Percentiles rank a stretch among this genome's conserved stretches.
Evolutionary conservation across 2,329 filamentous ascomycete genomes (phyloP).

Genomic region (Colletotrichum sp.): DNA sequence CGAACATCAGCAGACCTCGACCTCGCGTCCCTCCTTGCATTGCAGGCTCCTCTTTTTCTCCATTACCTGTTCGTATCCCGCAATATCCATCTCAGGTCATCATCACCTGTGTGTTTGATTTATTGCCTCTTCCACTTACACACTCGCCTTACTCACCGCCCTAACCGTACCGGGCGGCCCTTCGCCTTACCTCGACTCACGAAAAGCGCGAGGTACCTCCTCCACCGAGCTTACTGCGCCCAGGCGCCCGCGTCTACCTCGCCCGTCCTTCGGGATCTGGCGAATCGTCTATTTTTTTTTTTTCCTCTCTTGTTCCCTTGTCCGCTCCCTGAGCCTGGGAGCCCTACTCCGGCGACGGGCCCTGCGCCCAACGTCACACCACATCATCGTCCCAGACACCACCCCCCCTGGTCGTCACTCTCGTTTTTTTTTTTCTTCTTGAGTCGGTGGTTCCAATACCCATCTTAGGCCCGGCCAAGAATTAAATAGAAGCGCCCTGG

Average conservation of each 20-base stretch:
- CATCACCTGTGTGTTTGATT: background rate
- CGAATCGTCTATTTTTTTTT: constrained; percentile 5
- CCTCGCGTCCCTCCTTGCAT: background rate
- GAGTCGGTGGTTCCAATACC: constrained; percentile 13
- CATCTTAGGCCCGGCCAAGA: constrained; percentile 12
- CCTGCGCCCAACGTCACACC: constrained; percentile 12
- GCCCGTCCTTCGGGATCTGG: constrained; percentile 20
- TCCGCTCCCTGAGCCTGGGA: background rate
- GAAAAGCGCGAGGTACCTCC: background rate
- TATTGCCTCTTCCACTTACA: background rate
- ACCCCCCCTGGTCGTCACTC: background rate
- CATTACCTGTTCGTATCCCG: background rate
- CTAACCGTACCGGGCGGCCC: background rate
- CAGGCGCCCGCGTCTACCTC: background rate
- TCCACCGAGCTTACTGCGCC: background rate
- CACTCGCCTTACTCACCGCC: background rate
- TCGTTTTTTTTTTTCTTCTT: background rate
- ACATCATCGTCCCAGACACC: background rate
- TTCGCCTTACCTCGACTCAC: background rate
- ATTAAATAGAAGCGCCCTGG: constrained; percentile 5
- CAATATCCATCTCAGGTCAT: background rate
- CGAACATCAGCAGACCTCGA: constrained; percentile 8
- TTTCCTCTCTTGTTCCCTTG: background rate
- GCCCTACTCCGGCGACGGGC: background rate
- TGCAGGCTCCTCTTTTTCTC: background rate